Base-by-base conservation (phyloP, 73 alveolate species). In the Paramecium sexaurelia region DNA sequence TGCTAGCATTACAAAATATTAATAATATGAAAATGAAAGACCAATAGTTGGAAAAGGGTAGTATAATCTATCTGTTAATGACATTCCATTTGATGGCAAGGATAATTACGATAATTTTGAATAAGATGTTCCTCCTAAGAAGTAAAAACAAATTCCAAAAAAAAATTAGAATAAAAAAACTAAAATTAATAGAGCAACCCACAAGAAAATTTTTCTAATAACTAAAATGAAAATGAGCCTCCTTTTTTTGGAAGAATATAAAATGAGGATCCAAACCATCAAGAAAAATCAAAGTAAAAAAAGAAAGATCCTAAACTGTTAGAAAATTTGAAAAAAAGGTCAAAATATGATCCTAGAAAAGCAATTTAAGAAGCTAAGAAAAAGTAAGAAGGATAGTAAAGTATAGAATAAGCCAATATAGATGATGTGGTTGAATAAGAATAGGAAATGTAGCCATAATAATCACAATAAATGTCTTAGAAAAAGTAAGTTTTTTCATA, bases 321-420 rank as follows among this genome's bases (percentile, higher is more conserved):
- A 6, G 94, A 88, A 43, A 88, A 88, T 27, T 45, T 88, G 4
- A 88, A 88, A 88, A 88, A 88, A 24, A 88, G 94, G 43, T 69
- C 94, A 2, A 88, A 88, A 41, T 88, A 88, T 88, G 94, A 88
- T 24, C 94, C 94, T 6, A 88, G 94, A 88, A 88, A 88, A 43
- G 94, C 94, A 8, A 88, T 88, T 15, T 10, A 88, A 66, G 82
- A 88, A 43, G 94, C 94, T 41, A 88, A 88, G 22, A 36, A 88
- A 43, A 88, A 88, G 27, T 10, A 36, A 51, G 89, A 88, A 39
- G 83, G 71, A 29, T 32, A 88, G 15, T 41, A 55, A 22, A 17
- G 29, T 1, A 20, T 68, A 24, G 47, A 68, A 69, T 61, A 69
- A 11, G 91, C 37, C 2, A 85, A 22, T 27, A 24, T 10, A 6